These are phyloP conservation scores for Aspergillus sp. DNA, from an alignment of 2,329 filamentous ascomycete genomes.

Conservation along the genomic window DNA sequence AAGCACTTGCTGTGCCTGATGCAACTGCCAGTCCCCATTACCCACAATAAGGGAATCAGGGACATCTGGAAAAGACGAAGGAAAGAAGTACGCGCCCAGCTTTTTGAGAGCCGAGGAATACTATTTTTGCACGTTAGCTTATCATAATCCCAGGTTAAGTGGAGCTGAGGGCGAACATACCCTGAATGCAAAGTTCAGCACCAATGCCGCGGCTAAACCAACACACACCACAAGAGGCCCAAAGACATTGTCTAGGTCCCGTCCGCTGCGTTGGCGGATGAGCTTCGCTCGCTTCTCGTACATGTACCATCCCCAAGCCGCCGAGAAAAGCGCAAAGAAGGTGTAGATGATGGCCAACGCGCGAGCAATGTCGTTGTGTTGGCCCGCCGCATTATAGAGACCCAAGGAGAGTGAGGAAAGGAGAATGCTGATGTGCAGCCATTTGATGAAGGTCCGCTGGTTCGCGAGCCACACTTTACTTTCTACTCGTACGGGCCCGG, in stretches of 20 bases:
- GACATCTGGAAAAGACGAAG: background rate
- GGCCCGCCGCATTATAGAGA: constrained; percentile 78
- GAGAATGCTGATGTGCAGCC: constrained; percentile 89
- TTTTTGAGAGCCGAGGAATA: constrained; percentile 23
- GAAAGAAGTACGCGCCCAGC: background rate
- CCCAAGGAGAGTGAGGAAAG: constrained; percentile 76
- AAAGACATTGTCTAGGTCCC: constrained; percentile 82
- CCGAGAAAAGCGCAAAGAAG: constrained; percentile 70
- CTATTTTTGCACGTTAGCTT: constrained; percentile 15
- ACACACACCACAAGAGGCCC: constrained; percentile 78
- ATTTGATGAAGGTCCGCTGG: constrained; percentile 96
- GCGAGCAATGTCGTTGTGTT: constrained; percentile 64
- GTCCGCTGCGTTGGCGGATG: constrained; percentile 78
- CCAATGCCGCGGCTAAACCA: constrained; percentile 67
- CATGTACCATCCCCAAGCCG: constrained; percentile 79
- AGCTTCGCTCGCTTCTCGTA: constrained; percentile 66
- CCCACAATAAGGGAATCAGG: background rate
- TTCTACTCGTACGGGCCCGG: constrained; percentile 83
- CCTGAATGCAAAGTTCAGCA: constrained; percentile 85
- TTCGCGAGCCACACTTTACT: constrained; percentile 98
- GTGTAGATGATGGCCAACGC: constrained; percentile 77
- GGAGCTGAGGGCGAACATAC: constrained; percentile 14
- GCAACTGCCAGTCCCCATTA: background rate
- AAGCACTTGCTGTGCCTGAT: background rate
- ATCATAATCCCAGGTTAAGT: background rate